Base-by-base conservation (phyloP, 2,329 filamentous ascomycete species). In the Leptographium procerum region DNA sequence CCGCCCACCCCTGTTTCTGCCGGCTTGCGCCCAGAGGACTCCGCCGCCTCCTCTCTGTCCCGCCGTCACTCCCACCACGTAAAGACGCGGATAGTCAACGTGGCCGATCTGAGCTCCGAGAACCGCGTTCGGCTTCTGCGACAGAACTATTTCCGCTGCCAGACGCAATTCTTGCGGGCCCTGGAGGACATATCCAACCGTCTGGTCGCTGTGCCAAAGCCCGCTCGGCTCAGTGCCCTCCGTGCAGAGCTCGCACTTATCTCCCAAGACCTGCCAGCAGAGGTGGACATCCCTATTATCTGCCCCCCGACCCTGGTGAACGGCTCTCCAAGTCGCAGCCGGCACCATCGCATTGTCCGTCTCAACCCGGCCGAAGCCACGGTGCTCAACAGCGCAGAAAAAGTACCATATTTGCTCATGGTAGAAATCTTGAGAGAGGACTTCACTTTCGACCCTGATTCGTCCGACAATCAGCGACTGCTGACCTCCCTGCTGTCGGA, bases 341-440 rank as follows among this genome's bases (percentile, higher is more conserved):
- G 82, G 57, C 89, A 94, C 69, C 89, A 94, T 67, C 83, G 89
- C 40, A 90, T 94, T 60, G 88, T 94, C 52, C 82, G 89, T 43
- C 77, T 94, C 55, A 94, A 91, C 66, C 89, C 89, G 8, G 87
- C 88, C 1, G 89, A 94, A 70, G 86, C 89, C 7, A 92, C 89
- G 0, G 89, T 91, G 57, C 73, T 94, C 56, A 94, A 94, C 70
- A 94, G 89, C 68, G 89, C 89, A 5, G 88, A 94, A 69, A 88
- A 91, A 68, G 89, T 94, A 51, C 89, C 89, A 1, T 94, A 91
- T 70, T 72, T 94, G 55, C 77, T 94, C 31, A 91, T 94, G 88
- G 83, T 92, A 2, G 89, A 94, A 68, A 85, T 94, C 26, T 72
- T 94, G 53, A 77, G 86, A 28, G 88, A 92, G 63, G 89, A 94